Conservation (phyloP, 192 early-diverging fungal species). For the Entophlyctis luteolus region DNA sequence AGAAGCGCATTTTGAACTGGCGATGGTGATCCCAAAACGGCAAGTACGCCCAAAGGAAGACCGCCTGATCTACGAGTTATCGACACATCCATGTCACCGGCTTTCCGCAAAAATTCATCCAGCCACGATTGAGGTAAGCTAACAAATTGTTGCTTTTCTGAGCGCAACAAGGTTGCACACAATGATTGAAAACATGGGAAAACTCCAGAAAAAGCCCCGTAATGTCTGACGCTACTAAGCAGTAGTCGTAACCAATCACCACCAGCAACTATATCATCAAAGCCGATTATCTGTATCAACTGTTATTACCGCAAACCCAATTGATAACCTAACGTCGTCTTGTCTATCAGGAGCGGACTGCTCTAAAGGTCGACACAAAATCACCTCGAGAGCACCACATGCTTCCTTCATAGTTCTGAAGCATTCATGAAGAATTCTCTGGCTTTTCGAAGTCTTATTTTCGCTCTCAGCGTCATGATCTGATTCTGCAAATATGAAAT, state of each 20-base stretch:
- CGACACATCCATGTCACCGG: conserved; percentile 72
- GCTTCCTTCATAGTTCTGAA: conserved; percentile 91
- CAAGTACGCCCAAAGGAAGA: conserved; percentile 80
- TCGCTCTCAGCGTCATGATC: too few species aligned
- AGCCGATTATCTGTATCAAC: conserved; percentile 7
- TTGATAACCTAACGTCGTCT: too few species aligned
- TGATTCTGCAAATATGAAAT: conserved; percentile 36
- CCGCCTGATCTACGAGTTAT: conserved; percentile 91
- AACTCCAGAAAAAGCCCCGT: conserved; percentile 87
- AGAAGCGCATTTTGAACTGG: conserved; percentile 58
- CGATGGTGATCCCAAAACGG: conserved; percentile 69
- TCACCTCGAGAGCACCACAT: conserved; percentile 47
- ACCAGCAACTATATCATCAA: conserved; percentile 31
- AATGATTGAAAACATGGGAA: conserved; percentile 72
- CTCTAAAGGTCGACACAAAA: conserved; percentile 45
- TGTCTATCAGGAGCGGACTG: not conserved
- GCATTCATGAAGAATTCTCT: conserved; percentile 84
- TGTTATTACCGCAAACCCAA: too few species aligned
- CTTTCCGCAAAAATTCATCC: conserved; percentile 69
- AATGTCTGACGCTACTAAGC: conserved; percentile 78
- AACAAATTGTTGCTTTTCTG: conserved; percentile 46
- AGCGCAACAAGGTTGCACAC: conserved; percentile 65
- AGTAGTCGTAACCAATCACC: conserved; percentile 49
- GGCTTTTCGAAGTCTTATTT: conserved; percentile 68
- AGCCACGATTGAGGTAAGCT: conserved; percentile 69